A percentile compares a stretch with the other conserved stretches of the same genome.
These are phyloP conservation scores for Solanum commersonii DNA, from an alignment of 257 asterid species.

Conservation along the genomic window DNA sequence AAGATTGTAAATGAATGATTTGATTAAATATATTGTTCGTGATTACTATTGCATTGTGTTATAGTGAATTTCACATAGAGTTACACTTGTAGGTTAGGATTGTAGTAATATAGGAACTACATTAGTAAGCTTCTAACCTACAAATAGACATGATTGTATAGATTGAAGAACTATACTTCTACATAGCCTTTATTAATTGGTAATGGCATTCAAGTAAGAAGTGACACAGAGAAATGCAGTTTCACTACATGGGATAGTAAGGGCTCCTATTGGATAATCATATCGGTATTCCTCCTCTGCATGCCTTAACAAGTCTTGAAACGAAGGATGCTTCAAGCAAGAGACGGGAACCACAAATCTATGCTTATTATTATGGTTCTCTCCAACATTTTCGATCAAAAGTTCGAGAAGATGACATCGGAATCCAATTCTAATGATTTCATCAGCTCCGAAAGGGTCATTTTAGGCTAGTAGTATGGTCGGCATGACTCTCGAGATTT, in stretches of 20 bases:
- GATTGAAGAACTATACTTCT: not conserved
- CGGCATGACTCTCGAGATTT: too few relatives aligned
- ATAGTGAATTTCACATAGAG: not conserved
- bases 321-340: slow-evolving; percentile 1
- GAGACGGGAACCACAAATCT: slow-evolving; percentile 1
- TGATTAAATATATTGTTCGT: not conserved
- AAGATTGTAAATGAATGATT: not conserved
- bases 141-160: not conserved
- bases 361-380: not conserved
- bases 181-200: not conserved
- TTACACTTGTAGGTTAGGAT: not conserved
- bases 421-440: too few relatives aligned
- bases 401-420: too few relatives aligned
- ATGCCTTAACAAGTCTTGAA: not conserved
- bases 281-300: not conserved
- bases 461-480: too few relatives aligned
- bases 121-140: not conserved
- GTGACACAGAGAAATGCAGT: not conserved
- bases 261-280: slow-evolving; percentile 2
- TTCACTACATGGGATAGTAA: slow-evolving; percentile 3
- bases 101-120: not conserved
- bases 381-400: too few relatives aligned
- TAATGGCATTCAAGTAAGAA: not conserved
- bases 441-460: too few relatives aligned
- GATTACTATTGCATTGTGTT: not conserved